Evolutionary conservation across 257 asterid genomes (phyloP), one percentile per base, ranked within the genome.

Genomic region (Sherardia arvensis): DNA sequence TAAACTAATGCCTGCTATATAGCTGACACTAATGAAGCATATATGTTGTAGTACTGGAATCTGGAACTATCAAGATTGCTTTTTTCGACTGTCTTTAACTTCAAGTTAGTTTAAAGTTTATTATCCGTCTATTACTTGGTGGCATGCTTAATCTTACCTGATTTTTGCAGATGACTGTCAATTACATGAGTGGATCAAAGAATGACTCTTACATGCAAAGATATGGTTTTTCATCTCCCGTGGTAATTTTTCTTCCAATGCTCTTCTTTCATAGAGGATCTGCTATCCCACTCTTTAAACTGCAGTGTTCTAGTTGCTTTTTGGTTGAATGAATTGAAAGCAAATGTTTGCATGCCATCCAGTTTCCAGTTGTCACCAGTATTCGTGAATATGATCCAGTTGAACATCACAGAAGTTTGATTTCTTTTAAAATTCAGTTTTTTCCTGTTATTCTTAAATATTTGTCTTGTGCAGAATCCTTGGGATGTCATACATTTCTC

Each of bases 151-250:
- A 26, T 28, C 36, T 53, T 73, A 3, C 69, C 27, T 26, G 68
- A 47, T 66, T 34, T 69, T 61, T 83, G 87, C 95, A 92, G 97
- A 82, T 92, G 99, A 92, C 96, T 62, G 81, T 92, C 68, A 78
- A 87, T 78, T 92, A 92, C 87, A 73, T 85, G 96, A 47, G 71
- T 26, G 81, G 87, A 54, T 85, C 81, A 82, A 83, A 77, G 88
- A 92, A 92, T 69, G 71, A 80, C 74, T 68, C 83, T 69, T 92
- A 82, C 75, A 81, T 87, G 94, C 91, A 90, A 76, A 80, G 94
- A 85, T 89, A 92, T 73, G 97, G 99, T 40, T 92, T 89, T 82
- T 92, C 99, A 48, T 92, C 99, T 21, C 82, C 95, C 9, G 99
- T 85, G 97, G 99, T 92, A 84, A 79, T 59, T 58, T 69, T 49